Evolutionary conservation across 139 green algal species (phyloP).

Genomic region (Auxenochlorella pyrenoidosa): DNA sequence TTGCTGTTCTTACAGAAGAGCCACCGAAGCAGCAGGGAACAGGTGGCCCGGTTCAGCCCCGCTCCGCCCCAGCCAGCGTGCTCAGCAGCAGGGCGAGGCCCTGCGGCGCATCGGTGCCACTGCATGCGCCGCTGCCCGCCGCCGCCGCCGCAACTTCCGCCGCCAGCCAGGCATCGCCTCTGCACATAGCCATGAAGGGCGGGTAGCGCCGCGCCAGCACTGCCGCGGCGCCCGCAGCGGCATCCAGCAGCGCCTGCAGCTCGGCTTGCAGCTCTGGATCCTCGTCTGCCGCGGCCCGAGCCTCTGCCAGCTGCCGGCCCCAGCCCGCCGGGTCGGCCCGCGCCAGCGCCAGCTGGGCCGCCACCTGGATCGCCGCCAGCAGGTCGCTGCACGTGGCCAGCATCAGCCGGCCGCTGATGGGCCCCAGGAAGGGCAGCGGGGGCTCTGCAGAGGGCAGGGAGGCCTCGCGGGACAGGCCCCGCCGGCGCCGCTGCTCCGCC

Average conservation of each 20-base stretch:
- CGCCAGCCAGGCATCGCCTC: not conserved
- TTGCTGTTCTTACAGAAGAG: too few species aligned
- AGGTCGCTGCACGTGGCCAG: not conserved
- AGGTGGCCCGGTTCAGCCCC: too few species aligned
- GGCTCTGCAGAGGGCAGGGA: not conserved
- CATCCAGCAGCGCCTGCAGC: not conserved
- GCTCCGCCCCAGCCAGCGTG: too few species aligned
- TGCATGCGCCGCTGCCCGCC: not conserved
- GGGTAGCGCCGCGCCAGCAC: not conserved
- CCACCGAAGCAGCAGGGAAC: too few species aligned
- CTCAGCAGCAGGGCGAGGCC: too few species aligned
- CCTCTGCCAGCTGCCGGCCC: not conserved
- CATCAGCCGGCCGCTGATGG: constrained; percentile 11
- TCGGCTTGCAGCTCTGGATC: not conserved
- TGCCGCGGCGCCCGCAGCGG: not conserved
- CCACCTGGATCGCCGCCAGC: not conserved
- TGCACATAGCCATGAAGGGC: not conserved
- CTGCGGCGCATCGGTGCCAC: not conserved
- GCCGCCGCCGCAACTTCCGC: not conserved
- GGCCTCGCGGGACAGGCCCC: not conserved
- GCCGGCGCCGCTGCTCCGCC: not conserved
- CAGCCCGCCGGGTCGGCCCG: not conserved
- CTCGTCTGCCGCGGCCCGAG: not conserved
- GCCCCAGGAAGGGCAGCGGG: constrained; percentile 19
- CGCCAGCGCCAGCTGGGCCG: not conserved